Conservation (phyloP, 805 yeast genomes). For the Komagataella kurtzmanii region DNA sequence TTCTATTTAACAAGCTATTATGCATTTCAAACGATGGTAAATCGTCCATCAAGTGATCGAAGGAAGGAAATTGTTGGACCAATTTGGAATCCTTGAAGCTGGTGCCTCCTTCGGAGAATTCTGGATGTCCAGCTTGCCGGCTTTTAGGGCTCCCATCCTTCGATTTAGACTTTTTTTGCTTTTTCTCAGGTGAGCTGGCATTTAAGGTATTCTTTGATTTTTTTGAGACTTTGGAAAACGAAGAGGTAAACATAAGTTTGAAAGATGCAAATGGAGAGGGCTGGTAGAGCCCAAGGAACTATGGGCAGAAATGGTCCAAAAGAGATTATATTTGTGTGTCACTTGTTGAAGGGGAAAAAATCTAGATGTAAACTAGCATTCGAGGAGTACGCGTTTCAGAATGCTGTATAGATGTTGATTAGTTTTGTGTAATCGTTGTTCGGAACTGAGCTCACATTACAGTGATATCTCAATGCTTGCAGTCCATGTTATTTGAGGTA, state of each 20-base stretch:
- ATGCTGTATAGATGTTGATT: background rate
- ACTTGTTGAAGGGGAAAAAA: background rate
- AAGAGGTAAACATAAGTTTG: background rate
- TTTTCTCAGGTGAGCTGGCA: background rate
- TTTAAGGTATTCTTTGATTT: background rate
- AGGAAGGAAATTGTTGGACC: background rate
- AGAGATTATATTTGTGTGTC: background rate
- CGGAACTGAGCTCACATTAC: too few species aligned
- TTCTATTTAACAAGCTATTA: conserved; percentile 20
- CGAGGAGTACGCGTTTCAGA: background rate
- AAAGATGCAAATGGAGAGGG: background rate
- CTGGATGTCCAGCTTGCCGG: background rate
- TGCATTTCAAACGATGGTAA: conserved; percentile 62
- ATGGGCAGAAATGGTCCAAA: background rate
- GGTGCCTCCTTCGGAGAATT: background rate
- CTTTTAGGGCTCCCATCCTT: background rate
- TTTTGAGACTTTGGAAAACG: background rate
- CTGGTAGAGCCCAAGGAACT: background rate
- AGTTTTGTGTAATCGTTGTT: too few species aligned
- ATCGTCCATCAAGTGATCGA: conserved; percentile 27
- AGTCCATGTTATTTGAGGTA: too few species aligned
- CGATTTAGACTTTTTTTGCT: background rate
- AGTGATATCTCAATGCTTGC: too few species aligned
- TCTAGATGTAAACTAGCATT: background rate
- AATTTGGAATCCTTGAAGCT: background rate